Evolutionary conservation across 805 yeast genomes (phyloP).

Genomic region (Priceomyces medius): DNA sequence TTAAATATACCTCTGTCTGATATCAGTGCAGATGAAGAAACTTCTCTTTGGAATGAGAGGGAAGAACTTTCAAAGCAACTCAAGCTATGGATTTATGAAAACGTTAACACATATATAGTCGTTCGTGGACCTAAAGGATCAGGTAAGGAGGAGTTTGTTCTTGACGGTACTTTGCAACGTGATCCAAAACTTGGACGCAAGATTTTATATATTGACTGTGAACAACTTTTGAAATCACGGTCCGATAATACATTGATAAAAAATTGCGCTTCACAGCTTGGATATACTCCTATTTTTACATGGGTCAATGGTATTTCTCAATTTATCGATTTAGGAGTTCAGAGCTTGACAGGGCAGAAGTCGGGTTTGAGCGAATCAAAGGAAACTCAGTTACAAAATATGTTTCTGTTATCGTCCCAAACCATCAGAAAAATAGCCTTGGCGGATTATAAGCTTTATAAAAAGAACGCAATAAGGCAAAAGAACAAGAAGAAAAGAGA

Average conservation of each 20-base stretch:
- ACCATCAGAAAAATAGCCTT: slow-evolving; percentile 69
- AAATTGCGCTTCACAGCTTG: slow-evolving; percentile 71
- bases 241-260: slow-evolving; percentile 68
- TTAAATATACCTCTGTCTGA: slow-evolving; percentile 2
- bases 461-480: slow-evolving; percentile 17
- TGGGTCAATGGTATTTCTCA: slow-evolving; percentile 83
- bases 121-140: slow-evolving; percentile 93
- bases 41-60: slow-evolving; percentile 67
- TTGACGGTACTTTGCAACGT: slow-evolving; percentile 60
- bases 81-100: slow-evolving; percentile 79
- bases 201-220: slow-evolving; percentile 76
- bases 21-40: slow-evolving; percentile 19
- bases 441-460: slow-evolving; percentile 30
- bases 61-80: slow-evolving; percentile 65
- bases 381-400: slow-evolving; percentile 78
- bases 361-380: slow-evolving; percentile 83
- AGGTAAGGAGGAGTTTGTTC: slow-evolving; percentile 82
- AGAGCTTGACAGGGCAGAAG: slow-evolving; percentile 91
- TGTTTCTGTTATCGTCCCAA: slow-evolving; percentile 66
- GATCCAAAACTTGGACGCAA: slow-evolving; percentile 45
- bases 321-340: slow-evolving; percentile 80
- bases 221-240: slow-evolving; percentile 66
- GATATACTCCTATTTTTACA: slow-evolving; percentile 91
- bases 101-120: slow-evolving; percentile 84
- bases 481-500: slow-evolving; percentile 18